Base-by-base conservation (phyloP, 495 filamentous ascomycete species). In the Elasticomyces elasticus region DNA sequence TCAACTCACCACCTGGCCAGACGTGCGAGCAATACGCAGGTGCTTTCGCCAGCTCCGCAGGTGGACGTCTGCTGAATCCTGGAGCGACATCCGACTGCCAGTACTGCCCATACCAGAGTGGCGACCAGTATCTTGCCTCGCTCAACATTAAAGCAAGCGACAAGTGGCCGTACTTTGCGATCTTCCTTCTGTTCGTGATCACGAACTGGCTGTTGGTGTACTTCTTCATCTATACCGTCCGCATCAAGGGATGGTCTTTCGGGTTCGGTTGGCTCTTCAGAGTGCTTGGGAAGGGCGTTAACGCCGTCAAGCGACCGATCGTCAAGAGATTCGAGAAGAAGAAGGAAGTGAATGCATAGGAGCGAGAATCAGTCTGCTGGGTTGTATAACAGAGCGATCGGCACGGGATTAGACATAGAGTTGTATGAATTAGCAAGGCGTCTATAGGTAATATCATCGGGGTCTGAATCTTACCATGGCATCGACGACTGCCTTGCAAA, bases 191-290 rank as follows among this genome's bases (percentile, higher is more conserved):
- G 1, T 90, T 89, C 67, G 82, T 82, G 26, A 73, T 89, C 20
- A 81, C 78, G 49, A 91, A 91, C 62, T 91, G 83, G 81, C 63
- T 71, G 35, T 73, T 91, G 42, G 83, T 94, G 0, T 91, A 89
- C 67, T 90, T 94, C 72, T 87, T 94, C 56, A 79, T 91, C 49
- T 92, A 86, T 65, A 84, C 83, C 1, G 79, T 88, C 3, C 73
- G 86, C 17, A 78, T 92, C 43, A 76, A 76, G 55, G 77, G 82
- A 6, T 88, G 83, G 85, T 77, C 70, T 10, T 89, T 89, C 61
- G 86, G 86, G 0, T 69, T 88, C 37, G 78, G 81, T 0, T 72
- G 70, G 51, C 15, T 85, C 7, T 82, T 81, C 61, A 68, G 75
- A 1, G 58, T 61, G 1, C 33, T 74, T 23, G 81, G 77, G 1